These are phyloP conservation scores for Eucalyptus regnans DNA, from an alignment of 345 rosid genomes.

Conservation along the genomic window DNA sequence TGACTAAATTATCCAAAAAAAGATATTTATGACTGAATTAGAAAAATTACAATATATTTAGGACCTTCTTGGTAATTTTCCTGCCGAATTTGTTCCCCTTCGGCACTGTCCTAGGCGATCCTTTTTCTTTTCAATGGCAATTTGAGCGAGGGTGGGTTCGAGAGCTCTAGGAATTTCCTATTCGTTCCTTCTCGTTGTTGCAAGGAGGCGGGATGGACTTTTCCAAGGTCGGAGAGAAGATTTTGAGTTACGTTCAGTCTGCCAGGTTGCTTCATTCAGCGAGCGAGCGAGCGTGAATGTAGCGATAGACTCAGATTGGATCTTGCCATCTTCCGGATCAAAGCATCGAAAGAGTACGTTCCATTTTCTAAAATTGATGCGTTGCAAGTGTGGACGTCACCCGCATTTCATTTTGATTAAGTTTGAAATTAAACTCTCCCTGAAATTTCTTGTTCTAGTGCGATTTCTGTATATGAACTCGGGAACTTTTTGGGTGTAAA, in stretches of 20 bases:
- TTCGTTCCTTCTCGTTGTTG: conserved; percentile 63
- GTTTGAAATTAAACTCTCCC: background rate
- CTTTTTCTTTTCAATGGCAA: conserved; percentile 52
- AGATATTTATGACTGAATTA: rapidly evolving
- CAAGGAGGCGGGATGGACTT: conserved; percentile 89
- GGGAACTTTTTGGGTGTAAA: background rate
- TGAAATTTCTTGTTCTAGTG: background rate
- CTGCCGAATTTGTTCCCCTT: conserved; percentile 51
- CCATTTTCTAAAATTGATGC: background rate
- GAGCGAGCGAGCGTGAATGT: no score
- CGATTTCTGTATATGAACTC: background rate
- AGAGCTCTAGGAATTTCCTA: conserved; percentile 72
- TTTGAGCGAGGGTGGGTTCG: conserved; percentile 55
- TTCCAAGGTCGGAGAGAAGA: conserved; percentile 82
- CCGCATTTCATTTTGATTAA: background rate
- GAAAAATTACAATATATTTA: no score
- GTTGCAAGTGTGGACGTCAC: background rate
- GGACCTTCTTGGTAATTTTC: no score
- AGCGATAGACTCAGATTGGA: background rate
- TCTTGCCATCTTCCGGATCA: background rate
- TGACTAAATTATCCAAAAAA: rapidly evolving
- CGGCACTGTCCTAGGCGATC: conserved; percentile 39
- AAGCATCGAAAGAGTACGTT: background rate
- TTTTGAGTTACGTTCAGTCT: conserved; percentile 81
- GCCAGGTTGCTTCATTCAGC: conserved; percentile 45